A percentile compares a stretch with the other conserved stretches of the same genome.
These are phyloP conservation scores for Parsonsia alboflavescens DNA, from an alignment of 257 asterid genomes.

Conservation along the genomic window DNA sequence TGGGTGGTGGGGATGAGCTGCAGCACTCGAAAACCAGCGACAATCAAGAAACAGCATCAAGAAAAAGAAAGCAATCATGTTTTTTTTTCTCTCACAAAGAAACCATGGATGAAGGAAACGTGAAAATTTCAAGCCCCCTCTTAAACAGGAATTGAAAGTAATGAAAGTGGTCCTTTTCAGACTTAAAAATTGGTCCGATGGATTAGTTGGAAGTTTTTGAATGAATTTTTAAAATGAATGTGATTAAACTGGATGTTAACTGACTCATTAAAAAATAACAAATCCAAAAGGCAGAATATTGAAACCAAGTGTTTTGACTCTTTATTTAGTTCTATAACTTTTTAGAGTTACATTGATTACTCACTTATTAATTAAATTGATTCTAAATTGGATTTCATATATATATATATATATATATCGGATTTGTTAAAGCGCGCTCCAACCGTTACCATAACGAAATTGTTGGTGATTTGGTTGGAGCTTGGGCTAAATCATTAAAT, in stretches of 20 bases:
- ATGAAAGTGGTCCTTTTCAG: neutral
- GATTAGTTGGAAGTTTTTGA: neutral
- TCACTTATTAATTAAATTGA: too few species aligned
- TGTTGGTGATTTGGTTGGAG: too few species aligned
- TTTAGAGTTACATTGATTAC: too few species aligned
- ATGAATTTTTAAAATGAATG: neutral
- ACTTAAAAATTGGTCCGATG: neutral
- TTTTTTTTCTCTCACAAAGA: neutral
- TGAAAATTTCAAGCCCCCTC: neutral
- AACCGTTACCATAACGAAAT: too few species aligned
- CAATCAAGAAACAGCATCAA: slow-evolving; percentile 24
- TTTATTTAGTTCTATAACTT: too few species aligned
- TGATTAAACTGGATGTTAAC: neutral
- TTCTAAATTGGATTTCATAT: too few species aligned
- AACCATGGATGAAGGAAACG: neutral
- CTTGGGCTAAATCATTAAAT: too few species aligned
- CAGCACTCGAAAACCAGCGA: slow-evolving; percentile 12
- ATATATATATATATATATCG: too few species aligned
- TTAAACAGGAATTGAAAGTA: neutral
- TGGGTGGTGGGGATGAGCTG: neutral
- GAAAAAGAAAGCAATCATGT: slow-evolving; percentile 33
- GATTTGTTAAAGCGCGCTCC: too few species aligned
- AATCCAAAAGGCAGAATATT: too few species aligned
- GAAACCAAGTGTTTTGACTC: too few species aligned
- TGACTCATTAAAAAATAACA: too few species aligned